phyloP scores from a whole-genome alignment of 192 early-diverging fungal species.

The Phlyctochytrium planicorne region DNA sequence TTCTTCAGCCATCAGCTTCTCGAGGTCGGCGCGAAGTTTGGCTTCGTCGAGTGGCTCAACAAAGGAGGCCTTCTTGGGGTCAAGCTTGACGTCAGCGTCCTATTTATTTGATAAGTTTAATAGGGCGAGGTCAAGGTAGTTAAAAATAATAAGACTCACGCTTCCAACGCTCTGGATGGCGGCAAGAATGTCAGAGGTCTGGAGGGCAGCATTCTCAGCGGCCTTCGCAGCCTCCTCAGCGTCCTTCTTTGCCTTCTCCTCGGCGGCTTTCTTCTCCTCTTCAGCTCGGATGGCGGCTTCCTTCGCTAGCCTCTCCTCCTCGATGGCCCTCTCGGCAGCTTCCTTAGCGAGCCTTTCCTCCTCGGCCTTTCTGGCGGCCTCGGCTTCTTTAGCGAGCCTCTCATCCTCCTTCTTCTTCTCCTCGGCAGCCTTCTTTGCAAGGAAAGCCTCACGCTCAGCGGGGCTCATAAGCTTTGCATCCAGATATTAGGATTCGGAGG shows the following conservation, averaged over 20 bases:
- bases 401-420: slow-evolving; percentile 4
- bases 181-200: background rate
- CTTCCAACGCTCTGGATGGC: no score
- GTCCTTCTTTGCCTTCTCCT: background rate
- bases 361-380: background rate
- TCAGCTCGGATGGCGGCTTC: background rate
- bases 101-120: no score
- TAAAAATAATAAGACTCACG: no score
- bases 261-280: background rate
- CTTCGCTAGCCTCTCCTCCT: slow-evolving; percentile 1
- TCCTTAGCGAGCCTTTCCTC: background rate
- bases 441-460: slow-evolving; percentile 12
- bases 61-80: background rate
- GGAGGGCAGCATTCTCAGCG: background rate
- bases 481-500: background rate
- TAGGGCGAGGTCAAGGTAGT: no score
- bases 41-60: slow-evolving; percentile 1
- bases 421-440: slow-evolving; percentile 8
- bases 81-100: no score
- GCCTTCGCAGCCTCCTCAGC: background rate
- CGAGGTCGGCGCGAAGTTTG: slow-evolving; percentile 3
- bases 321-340: background rate
- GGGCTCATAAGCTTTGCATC: slow-evolving; percentile 1
- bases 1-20: slow-evolving; percentile 1
- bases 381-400: background rate